Conservation (phyloP, 352 stramenopile species). For the Aphanomyces astaci region DNA sequence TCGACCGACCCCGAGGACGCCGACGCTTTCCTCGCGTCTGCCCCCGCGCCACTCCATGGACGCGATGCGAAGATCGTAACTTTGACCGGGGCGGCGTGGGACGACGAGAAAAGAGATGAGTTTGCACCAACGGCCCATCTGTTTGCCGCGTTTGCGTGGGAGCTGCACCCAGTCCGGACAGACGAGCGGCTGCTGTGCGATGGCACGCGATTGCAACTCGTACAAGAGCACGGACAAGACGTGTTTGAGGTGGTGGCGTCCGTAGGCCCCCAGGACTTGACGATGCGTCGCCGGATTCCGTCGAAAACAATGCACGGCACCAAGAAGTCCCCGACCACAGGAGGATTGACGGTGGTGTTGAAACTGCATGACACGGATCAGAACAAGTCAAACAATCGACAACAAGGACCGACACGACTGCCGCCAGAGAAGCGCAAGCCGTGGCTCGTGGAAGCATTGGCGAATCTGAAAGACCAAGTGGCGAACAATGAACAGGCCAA, state of each 20-base stretch:
- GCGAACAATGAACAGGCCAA: neutral
- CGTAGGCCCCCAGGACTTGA: neutral
- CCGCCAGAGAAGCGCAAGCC: neutral
- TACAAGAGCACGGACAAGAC: neutral
- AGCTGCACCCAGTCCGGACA: neutral
- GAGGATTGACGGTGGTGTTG: neutral
- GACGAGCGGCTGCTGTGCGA: neutral
- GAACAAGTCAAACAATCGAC: too few relatives aligned
- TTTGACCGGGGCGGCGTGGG: neutral
- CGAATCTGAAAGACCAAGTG: neutral
- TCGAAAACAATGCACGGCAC: neutral
- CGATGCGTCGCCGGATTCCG: neutral
- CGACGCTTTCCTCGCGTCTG: neutral
- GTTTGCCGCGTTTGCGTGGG: neutral
- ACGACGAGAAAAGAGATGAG: neutral
- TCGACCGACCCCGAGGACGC: neutral
- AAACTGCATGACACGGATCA: neutral
- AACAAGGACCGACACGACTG: neutral
- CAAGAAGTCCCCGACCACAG: neutral
- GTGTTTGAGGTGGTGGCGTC: neutral
- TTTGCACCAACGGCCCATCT: neutral
- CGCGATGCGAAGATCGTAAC: neutral
- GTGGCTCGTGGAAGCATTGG: neutral
- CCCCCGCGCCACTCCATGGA: neutral
- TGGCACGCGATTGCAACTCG: neutral